Conservation (phyloP, 345 rosid genomes). For the Hibiscus syriacus region DNA sequence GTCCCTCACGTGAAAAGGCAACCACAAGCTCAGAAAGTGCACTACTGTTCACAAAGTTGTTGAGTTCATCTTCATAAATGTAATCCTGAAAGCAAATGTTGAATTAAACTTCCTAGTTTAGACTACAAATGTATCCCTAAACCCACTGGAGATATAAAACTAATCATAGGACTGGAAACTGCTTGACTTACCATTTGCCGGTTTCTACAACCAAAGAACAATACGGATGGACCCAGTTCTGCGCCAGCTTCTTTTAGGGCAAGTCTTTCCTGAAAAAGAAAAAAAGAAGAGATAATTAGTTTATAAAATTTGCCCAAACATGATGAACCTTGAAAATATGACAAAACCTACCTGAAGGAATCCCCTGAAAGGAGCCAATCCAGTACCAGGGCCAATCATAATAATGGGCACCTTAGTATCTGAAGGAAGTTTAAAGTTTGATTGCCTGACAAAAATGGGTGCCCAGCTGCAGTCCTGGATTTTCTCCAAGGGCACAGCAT, state of each 20-base stretch:
- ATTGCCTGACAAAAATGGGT: constrained; percentile 82
- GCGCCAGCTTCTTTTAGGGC: constrained; percentile 66
- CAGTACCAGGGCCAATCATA: constrained; percentile 45
- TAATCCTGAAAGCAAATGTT: constrained; percentile 40
- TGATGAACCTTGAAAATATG: background rate
- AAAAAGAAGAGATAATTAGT: constrained; percentile 2
- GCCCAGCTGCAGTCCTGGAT: constrained; percentile 70
- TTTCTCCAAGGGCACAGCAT: constrained; percentile 61
- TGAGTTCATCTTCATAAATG: constrained; percentile 84
- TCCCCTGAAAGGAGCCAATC: constrained; percentile 97
- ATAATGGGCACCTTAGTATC: constrained; percentile 73
- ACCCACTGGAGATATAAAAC: background rate
- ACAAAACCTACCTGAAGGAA: constrained; percentile 64
- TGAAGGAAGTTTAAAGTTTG: constrained; percentile 83
- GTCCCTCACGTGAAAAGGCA: constrained; percentile 96
- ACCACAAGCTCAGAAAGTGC: constrained; percentile 76
- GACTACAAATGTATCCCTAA: background rate
- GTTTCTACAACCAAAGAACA: constrained; percentile 96
- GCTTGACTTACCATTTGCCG: constrained; percentile 49
- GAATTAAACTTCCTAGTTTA: constrained; percentile 7
- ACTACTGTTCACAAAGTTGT: constrained; percentile 51
- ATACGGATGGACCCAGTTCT: constrained; percentile 68
- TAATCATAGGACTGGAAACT: background rate
- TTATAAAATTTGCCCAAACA: background rate
- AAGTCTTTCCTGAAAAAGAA: constrained; percentile 58